Conservation (phyloP, 2,329 filamentous ascomycete species). For the Macrophomina tecta region DNA sequence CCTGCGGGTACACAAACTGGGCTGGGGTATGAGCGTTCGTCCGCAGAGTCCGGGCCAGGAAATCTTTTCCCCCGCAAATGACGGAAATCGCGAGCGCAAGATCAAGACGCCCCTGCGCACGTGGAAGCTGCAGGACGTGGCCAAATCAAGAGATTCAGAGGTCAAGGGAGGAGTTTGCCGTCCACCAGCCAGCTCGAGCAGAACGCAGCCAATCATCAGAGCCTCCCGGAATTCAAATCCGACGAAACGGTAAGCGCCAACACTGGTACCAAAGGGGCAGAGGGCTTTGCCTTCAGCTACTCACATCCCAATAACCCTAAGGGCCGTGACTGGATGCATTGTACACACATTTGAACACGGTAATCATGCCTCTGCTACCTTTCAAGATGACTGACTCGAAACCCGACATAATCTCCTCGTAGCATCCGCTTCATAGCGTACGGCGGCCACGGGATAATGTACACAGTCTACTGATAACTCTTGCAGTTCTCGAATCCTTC, state of each 20-base stretch:
- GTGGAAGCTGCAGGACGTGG: not conserved
- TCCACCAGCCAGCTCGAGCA: not conserved
- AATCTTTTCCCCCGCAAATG: not conserved
- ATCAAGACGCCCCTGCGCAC: not conserved
- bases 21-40: not conserved
- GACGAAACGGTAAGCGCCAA: not conserved
- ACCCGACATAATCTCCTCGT: not conserved
- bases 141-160: not conserved
- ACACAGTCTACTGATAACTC: not conserved
- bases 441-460: too few relatives aligned
- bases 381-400: too few relatives aligned
- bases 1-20: not conserved
- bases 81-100: not conserved
- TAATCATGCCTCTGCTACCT: too few relatives aligned
- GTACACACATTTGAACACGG: too few relatives aligned
- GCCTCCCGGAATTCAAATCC: not conserved
- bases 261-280: not conserved
- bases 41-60: not conserved
- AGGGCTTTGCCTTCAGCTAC: not conserved
- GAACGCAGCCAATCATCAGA: not conserved
- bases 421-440: not conserved
- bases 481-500: constrained; percentile 13
- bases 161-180: not conserved
- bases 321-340: not conserved
- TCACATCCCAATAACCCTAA: not conserved